Evolutionary conservation across 495 filamentous ascomycete genomes (phyloP).

Genomic region (Thermochaetoides thermophila): DNA sequence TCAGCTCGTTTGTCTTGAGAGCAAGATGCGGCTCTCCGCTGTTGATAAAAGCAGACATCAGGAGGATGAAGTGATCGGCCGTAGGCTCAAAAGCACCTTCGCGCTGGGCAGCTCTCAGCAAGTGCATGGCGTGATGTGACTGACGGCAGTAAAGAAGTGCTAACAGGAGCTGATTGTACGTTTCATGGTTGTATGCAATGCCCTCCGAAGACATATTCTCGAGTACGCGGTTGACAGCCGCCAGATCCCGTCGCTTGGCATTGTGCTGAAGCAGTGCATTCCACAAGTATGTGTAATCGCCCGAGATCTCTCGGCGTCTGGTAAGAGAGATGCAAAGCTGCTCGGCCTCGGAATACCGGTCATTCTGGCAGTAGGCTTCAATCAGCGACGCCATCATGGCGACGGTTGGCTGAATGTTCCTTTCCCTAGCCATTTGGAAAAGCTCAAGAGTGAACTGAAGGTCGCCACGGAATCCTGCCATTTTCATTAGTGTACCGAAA

Average conservation of each 20-base stretch:
- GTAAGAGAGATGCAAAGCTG: conserved; percentile 30
- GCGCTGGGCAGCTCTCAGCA: conserved; percentile 46
- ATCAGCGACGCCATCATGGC: conserved; percentile 52
- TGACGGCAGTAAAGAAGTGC: conserved; percentile 45
- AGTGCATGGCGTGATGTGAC: conserved; percentile 48
- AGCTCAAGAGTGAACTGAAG: conserved; percentile 48
- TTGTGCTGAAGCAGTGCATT: conserved; percentile 58
- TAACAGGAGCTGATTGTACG: conserved; percentile 62
- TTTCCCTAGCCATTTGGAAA: conserved; percentile 37
- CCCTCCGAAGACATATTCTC: conserved; percentile 42
- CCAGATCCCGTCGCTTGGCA: conserved; percentile 49
- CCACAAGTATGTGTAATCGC: conserved; percentile 49
- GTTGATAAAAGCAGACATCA: conserved; percentile 22
- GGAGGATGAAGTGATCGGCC: conserved; percentile 37
- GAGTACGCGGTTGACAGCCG: conserved; percentile 43
- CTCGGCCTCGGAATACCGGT: conserved; percentile 44
- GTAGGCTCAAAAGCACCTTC: conserved; percentile 42
- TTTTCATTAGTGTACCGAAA: conserved; percentile 55
- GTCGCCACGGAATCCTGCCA: conserved; percentile 62
- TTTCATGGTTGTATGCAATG: conserved; percentile 49
- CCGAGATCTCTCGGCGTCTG: conserved; percentile 25
- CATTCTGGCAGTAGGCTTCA: conserved; percentile 52
- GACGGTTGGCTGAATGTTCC: conserved; percentile 22
- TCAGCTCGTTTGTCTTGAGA: conserved; percentile 18
- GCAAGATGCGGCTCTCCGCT: conserved; percentile 21